Percentiles rank a stretch among this genome's conserved stretches.
These are phyloP conservation scores for Hirschfeldia incana DNA, from an alignment of 345 rosid species.

Conservation along the genomic window DNA sequence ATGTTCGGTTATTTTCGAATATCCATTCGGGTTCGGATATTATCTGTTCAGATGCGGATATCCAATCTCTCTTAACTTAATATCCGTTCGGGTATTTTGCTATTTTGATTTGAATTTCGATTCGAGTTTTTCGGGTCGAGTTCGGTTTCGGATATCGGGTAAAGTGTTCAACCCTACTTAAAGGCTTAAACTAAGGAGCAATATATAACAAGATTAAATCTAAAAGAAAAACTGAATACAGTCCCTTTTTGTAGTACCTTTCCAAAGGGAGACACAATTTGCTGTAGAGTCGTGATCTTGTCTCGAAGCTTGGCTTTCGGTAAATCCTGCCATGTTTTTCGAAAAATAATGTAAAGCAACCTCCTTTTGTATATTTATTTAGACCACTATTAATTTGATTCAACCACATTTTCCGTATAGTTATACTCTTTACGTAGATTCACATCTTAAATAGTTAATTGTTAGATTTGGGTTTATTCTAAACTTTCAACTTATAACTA, in stretches of 20 bases:
- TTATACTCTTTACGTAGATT: neutral
- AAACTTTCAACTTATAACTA: too few species aligned
- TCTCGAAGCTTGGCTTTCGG: conserved; percentile 88
- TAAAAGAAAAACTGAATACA: neutral
- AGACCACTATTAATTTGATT: neutral
- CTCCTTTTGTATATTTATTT: neutral
- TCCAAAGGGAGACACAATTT: conserved; percentile 97
- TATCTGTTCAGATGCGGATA: too few species aligned
- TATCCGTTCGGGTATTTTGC: too few species aligned
- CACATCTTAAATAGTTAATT: too few species aligned
- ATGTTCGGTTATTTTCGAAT: too few species aligned
- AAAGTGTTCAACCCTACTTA: too few species aligned
- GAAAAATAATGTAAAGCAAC: neutral
- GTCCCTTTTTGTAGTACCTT: conserved; percentile 50
- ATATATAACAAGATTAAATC: neutral
- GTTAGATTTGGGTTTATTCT: too few species aligned
- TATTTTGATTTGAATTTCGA: too few species aligned
- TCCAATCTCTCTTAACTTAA: too few species aligned
- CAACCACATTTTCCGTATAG: neutral
- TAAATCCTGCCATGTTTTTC: conserved; percentile 45
- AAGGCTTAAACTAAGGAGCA: neutral
- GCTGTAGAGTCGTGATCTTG: conserved; percentile 86
- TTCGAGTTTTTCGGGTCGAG: too few species aligned
- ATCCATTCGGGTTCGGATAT: too few species aligned
- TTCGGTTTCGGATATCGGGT: too few species aligned